Conservation (phyloP, 148 eudicot genomes). For the Cornus florida region DNA sequence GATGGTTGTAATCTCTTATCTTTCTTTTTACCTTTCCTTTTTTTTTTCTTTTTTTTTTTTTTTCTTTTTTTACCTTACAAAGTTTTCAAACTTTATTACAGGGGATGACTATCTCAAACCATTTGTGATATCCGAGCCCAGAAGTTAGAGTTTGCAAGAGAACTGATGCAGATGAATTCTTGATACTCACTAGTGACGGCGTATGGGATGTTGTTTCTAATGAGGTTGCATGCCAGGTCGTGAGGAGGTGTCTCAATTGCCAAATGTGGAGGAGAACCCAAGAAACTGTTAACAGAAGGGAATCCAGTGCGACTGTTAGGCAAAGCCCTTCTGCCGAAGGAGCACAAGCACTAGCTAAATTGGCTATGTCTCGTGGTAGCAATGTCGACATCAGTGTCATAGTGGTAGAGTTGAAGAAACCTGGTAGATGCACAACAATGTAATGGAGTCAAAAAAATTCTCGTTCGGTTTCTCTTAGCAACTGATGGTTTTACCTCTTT, state of each 20-base stretch:
- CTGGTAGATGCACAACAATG: not conserved
- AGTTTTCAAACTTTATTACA: slow-evolving; percentile 9
- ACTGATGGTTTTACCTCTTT: not conserved
- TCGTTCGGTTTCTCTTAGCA: not conserved
- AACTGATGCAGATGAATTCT: slow-evolving; percentile 34
- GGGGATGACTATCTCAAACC: slow-evolving; percentile 51
- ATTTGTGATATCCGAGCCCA: slow-evolving; percentile 39
- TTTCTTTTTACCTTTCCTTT: no score
- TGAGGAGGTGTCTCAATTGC: slow-evolving; percentile 23
- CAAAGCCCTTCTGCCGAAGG: slow-evolving; percentile 15
- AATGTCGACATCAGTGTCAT: slow-evolving; percentile 40
- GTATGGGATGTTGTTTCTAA: slow-evolving; percentile 53
- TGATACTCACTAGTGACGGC: slow-evolving; percentile 50
- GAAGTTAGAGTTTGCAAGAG: slow-evolving; percentile 35
- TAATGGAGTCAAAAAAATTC: not conserved
- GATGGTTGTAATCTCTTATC: slow-evolving; percentile 12
- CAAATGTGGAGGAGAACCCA: slow-evolving; percentile 2
- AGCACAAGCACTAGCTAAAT: slow-evolving; percentile 25
- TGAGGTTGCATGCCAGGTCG: slow-evolving; percentile 41
- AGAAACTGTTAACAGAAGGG: no score
- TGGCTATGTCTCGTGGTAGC: slow-evolving; percentile 42
- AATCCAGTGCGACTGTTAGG: not conserved
- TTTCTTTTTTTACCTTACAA: no score
- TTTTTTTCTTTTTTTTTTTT: not conserved
- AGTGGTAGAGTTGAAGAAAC: slow-evolving; percentile 27